Base-by-base conservation (phyloP, 208 protist species). In the Tritrichomonas musculus region DNA sequence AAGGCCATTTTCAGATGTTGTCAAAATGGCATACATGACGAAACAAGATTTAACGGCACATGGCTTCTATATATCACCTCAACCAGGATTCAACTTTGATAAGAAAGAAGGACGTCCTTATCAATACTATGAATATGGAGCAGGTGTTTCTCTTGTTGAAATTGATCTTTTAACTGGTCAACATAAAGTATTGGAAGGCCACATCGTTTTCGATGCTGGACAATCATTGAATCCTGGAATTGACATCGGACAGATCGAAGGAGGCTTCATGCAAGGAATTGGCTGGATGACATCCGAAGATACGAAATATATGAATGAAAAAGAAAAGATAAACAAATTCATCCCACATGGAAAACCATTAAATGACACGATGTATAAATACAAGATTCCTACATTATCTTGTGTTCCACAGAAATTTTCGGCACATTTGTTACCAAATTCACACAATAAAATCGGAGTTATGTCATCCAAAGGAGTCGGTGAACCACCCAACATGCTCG, bases 401-500 rank as follows among this genome's bases (percentile, higher is more conserved):
- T 97, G 98, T 93, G 94, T 97, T 13, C 97, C 97, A 39, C 17
- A 92, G 9, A 82, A 95, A 44, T 93, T 95, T 49, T 66, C 49
- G 30, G 20, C 14, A 1, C 8, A 36, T 1, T 49, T 94, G 5
- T 30, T 92, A 25, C 53, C 17, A 33, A 36, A 93, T 66, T 95
- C 95, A 33, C 94, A 96, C n/a, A 82, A 92, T 82, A 5, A 55
- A n/a, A 49, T 92, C 36, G 69, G 82, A 53, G 92, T 95, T 69
- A 55, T 93, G 75, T 92, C 64, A 22, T 95, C 95, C 2, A 96
- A 96, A 84, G 95, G 94, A 27, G 77, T 97, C 57, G 97, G 97
- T 69, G 97, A 98, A 94, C 97, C 97, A 55, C 97, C 97, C 4
- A 93, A 98, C 13, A 95, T 96, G 92, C 93, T 98, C 13, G 96